Evolutionary conservation across 2,329 filamentous ascomycete genomes (phyloP), one percentile per base, ranked within the genome.

Genomic region (Ilyonectria destructans): DNA sequence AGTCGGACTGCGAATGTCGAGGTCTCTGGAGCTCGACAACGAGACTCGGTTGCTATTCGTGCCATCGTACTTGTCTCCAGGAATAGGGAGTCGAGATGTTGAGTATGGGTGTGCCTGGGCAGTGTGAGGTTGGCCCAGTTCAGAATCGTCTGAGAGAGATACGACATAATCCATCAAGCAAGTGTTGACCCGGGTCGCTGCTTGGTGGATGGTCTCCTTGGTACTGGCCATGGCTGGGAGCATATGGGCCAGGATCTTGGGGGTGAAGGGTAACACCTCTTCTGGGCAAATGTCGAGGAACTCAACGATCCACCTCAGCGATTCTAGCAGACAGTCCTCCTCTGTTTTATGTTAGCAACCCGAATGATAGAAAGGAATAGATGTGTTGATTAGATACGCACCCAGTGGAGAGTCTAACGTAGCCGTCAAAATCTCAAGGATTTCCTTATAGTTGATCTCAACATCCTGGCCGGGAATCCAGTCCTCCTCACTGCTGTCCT

Each of bases 401-500:
- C 93, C 93, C 74, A 92, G 85, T 3, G 93, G 92, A 19, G 94
- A 93, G 75, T 97, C 93, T 51, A 99, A 87, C 70, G 96, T 98
- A 13, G 92, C 91, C 2, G 97, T 95, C 48, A 99, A 83, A 61
- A 98, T 99, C 74, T 97, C 93, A 55, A 99, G 84, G 40, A 99
- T 97, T 72, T 92, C 94, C 68, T 93, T 91, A 81, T 97, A 94
- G 80, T 98, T 96, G 69, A 99, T 93, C 67, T 97, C 92, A 8
- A 98, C 95, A 80, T 99, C 96, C 81, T 99, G 96, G 1, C 97
- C 96, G 0, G 97, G 97, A 52, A 98, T 92, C 95, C 96, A 99
- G 78, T 98, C 96, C 68, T 95, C 95, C 74, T 97, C 95, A 51
- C 89, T 90, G 69, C 90, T 91, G 17, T 86, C 83, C 33, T 88